Conservation (phyloP, 805 yeast genomes). For the Geotrichum ghanense region DNA sequence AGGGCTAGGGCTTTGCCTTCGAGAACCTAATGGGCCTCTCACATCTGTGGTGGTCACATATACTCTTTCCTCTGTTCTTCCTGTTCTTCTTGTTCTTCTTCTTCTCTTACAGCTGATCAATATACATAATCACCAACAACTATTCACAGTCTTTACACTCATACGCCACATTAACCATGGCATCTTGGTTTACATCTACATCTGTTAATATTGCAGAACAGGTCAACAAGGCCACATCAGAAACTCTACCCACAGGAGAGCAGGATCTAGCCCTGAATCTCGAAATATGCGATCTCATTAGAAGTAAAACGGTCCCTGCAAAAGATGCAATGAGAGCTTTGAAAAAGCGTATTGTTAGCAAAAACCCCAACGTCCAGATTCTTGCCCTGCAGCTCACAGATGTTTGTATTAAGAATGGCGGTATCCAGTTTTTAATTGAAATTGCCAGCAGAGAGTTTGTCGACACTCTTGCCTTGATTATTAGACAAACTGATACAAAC, state of each 20-base stretch:
- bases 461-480: slow-evolving; percentile 51
- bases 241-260: slow-evolving; percentile 86
- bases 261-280: slow-evolving; percentile 58
- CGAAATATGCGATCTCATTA: slow-evolving; percentile 77
- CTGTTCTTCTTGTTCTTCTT: no score
- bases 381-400: slow-evolving; percentile 70
- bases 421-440: slow-evolving; percentile 70
- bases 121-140: no score
- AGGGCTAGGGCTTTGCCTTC: no score
- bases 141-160: no score
- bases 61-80: no score
- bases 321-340: slow-evolving; percentile 78
- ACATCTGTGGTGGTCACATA: no score
- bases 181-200: slow-evolving; percentile 27
- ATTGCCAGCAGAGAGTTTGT: slow-evolving; percentile 76
- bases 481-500: slow-evolving; percentile 28
- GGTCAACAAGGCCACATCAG: slow-evolving; percentile 75
- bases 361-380: slow-evolving; percentile 71
- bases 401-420: slow-evolving; percentile 86
- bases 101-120: no score
- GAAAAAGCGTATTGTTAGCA: slow-evolving; percentile 57
- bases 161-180: no score
- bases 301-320: slow-evolving; percentile 69
- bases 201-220: slow-evolving; percentile 53
- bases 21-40: no score